Percentiles rank a stretch among this genome's conserved stretches.
Conservation (phyloP, 129 eudicot genomes). For the Lactuca sativa region DNA sequence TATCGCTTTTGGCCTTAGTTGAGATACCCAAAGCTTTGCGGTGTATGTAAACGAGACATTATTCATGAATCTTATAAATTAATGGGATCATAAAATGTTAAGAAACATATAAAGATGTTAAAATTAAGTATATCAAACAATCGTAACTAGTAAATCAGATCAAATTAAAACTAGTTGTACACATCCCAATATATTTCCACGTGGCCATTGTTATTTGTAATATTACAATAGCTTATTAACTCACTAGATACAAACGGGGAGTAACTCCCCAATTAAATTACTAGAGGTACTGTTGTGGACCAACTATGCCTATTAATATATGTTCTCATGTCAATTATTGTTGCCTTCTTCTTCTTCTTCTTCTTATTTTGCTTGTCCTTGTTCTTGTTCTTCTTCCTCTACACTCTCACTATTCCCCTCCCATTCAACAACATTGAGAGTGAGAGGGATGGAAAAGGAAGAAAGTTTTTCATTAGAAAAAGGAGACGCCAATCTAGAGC, state of each 20-base stretch:
- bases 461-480: not conserved
- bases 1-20: no score
- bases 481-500: constrained; percentile 2
- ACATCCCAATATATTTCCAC: not conserved
- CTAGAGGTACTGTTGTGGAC: not conserved
- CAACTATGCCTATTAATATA: not conserved
- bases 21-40: no score
- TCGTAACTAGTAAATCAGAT: no score
- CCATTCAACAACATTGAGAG: not conserved
- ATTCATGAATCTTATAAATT: no score
- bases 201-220: not conserved
- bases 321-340: no score
- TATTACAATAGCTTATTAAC: not conserved
- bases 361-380: no score
- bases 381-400: not conserved
- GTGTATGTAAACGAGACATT: no score
- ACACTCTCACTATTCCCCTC: not conserved
- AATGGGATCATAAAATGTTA: no score
- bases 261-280: not conserved
- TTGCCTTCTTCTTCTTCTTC: not conserved
- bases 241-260: not conserved
- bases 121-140: no score
- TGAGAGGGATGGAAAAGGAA: constrained; percentile 1
- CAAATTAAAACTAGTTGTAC: no score
- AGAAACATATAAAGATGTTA: no score